Evolutionary conservation across 345 rosid species (phyloP).

Genomic region (Toxicodendron radicans): DNA sequence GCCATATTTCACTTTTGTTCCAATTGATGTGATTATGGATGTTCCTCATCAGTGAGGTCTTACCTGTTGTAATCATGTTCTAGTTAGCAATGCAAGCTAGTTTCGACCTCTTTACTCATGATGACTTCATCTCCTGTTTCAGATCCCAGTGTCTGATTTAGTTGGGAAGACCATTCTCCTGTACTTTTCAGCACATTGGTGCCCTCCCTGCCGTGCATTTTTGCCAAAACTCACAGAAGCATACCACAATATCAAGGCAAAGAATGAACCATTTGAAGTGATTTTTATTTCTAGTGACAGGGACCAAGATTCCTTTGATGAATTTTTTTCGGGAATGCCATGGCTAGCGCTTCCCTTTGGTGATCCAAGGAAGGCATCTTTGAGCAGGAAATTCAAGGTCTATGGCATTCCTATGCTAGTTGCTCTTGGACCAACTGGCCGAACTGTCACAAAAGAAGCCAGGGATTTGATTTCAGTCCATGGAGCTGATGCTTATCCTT

Average conservation of each 20-base stretch:
- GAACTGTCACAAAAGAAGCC: constrained; percentile 49
- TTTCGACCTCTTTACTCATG: not conserved
- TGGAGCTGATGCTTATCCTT: constrained; percentile 69
- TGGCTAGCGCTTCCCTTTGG: constrained; percentile 76
- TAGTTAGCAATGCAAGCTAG: not conserved
- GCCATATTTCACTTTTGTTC: no score
- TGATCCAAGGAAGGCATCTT: constrained; percentile 48
- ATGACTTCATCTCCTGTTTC: constrained; percentile 6
- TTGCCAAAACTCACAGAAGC: constrained; percentile 58
- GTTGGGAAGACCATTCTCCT: constrained; percentile 67
- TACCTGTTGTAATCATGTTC: not conserved
- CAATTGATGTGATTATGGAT: no score
- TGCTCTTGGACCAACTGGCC: constrained; percentile 53
- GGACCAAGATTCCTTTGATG: constrained; percentile 51
- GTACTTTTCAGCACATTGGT: constrained; percentile 80
- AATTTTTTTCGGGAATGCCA: constrained; percentile 59
- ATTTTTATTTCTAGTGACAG: constrained; percentile 63
- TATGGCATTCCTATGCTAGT: constrained; percentile 56
- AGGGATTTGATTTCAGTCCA: constrained; percentile 34
- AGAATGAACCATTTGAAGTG: constrained; percentile 52
- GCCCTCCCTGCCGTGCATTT: constrained; percentile 61
- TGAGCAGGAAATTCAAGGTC: constrained; percentile 49
- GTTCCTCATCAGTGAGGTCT: not conserved
- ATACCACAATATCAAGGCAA: constrained; percentile 57
- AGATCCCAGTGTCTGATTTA: constrained; percentile 57